These are phyloP conservation scores for Penicillium dipodomyicola DNA, from an alignment of 495 filamentous ascomycete species.

Conservation along the genomic window DNA sequence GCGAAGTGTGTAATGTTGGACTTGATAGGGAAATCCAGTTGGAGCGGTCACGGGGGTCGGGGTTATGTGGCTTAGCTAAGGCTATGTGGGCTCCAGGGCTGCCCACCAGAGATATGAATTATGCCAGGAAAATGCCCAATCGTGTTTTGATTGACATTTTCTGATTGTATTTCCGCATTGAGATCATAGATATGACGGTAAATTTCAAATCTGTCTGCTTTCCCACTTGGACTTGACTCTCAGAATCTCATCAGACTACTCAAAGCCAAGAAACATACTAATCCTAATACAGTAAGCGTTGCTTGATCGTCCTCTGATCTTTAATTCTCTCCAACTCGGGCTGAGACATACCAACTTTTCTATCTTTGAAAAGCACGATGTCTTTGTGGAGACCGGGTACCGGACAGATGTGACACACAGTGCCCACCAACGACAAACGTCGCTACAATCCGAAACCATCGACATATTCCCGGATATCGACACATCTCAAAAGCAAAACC, in stretches of 20 bases:
- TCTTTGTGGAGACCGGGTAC: slow-evolving; percentile 1
- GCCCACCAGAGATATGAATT: not conserved
- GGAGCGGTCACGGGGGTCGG: not conserved
- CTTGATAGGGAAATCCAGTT: not conserved
- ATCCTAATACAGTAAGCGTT: slow-evolving; percentile 15
- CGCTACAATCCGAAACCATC: not conserved
- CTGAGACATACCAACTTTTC: slow-evolving; percentile 15
- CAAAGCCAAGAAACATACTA: slow-evolving; percentile 12
- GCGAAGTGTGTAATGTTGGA: too few relatives aligned
- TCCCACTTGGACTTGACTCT: not conserved
- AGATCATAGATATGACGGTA: not conserved
- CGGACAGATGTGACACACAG: not conserved
- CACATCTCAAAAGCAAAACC: slow-evolving; percentile 8
- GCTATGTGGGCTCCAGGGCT: not conserved
- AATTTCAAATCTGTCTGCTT: not conserved
- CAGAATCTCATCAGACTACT: not conserved
- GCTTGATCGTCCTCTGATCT: slow-evolving; percentile 12
- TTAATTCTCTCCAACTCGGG: not conserved
- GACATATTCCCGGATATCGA: slow-evolving; percentile 24
- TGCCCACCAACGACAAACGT: not conserved
- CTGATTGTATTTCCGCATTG: not conserved
- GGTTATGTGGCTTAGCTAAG: not conserved
- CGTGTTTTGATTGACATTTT: not conserved
- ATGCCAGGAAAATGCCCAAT: not conserved
- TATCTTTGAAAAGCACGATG: not conserved